Evolutionary conservation across 768 basidiomycete species (phyloP), one percentile per base, ranked within the genome.

Genomic region (Collybiopsis luxurians): DNA sequence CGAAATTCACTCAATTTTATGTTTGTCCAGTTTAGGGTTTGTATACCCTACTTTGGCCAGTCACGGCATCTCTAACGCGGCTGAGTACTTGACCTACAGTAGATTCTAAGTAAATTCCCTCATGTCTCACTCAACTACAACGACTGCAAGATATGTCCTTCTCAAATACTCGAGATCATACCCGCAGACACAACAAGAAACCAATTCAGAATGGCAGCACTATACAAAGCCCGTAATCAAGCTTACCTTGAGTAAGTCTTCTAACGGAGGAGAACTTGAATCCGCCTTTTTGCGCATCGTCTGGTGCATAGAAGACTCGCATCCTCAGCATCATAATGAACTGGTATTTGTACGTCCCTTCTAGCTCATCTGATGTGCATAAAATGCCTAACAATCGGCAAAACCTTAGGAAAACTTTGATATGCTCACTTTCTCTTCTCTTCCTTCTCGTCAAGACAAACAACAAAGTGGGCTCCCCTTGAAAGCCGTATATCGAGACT

Each of bases 401-500:
- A n/a, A n/a, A n/a, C n/a, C n/a, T n/a, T n/a, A n/a, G 90, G 90
- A 92, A 71, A 88, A 92, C 65, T 60, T 92, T 38, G 90, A 92
- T 61, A 71, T 92, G 21, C 70, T 91, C 24, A 77, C 83, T 2
- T 88, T 89, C 66, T 88, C 89, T 2, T 74, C 75, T 13, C 63
- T 80, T 51, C 64, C 70, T 23, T 64, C 72, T 17, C 59, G 64
- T 28, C 66, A 64, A 13, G 53, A 68, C 60, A 63, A 72, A 66
- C 58, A 73, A 63, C 44, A 71, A 54, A 42, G 73, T 12, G 80
- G 81, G 23, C 75, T 87, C 28, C 89, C 90, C n/a, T 70, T 92
- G 42, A 91, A 90, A 68, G 90, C 88, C 7, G 88, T 92, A 10
- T 89, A 89, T 66, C 84, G 87, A 23, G 89, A 87, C 55, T 75